Evolutionary conservation across 1,284 basidiomycete genomes (phyloP).

Genomic region (Ceratobasidium sp.): DNA sequence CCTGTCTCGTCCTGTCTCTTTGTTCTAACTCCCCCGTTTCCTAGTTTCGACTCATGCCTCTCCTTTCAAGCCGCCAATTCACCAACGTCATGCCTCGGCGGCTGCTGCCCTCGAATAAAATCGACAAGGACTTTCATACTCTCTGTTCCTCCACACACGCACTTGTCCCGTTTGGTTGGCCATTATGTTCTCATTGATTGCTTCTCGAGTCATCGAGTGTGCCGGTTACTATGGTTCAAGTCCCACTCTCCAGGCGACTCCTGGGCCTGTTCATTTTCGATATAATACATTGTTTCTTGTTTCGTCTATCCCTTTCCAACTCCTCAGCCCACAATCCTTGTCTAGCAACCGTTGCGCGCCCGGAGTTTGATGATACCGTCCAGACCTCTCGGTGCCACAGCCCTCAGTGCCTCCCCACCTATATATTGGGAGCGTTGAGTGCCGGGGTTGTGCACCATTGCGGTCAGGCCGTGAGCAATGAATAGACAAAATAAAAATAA

Average conservation of each 20-base stretch:
- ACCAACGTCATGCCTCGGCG: constrained; percentile 20
- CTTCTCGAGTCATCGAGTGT: constrained; percentile 1
- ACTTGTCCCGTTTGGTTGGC: constrained; percentile 19
- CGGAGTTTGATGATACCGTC: constrained; percentile 35
- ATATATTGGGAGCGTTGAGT: neutral
- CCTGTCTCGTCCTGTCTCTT: constrained; percentile 8
- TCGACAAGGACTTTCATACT: constrained; percentile 31
- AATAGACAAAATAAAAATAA: no score
- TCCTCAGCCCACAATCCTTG: constrained; percentile 5
- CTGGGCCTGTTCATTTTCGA: neutral
- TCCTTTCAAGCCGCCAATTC: constrained; percentile 22
- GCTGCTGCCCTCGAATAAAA: constrained; percentile 34
- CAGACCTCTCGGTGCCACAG: constrained; percentile 21
- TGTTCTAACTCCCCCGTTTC: neutral
- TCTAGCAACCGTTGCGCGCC: constrained; percentile 26
- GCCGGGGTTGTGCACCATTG: no score
- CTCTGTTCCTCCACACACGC: constrained; percentile 30
- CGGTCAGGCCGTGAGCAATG: no score
- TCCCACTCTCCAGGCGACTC: neutral
- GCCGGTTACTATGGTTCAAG: neutral
- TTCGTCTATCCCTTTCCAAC: neutral
- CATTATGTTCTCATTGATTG: constrained; percentile 23
- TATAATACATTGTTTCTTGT: neutral
- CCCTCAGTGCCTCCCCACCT: constrained; percentile 7
- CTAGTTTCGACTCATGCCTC: constrained; percentile 13